Percentiles rank a stretch among this genome's conserved stretches.
These are phyloP conservation scores for Tubosaeta brunneosetosa DNA, from an alignment of 768 basidiomycete species.

Conservation along the genomic window DNA sequence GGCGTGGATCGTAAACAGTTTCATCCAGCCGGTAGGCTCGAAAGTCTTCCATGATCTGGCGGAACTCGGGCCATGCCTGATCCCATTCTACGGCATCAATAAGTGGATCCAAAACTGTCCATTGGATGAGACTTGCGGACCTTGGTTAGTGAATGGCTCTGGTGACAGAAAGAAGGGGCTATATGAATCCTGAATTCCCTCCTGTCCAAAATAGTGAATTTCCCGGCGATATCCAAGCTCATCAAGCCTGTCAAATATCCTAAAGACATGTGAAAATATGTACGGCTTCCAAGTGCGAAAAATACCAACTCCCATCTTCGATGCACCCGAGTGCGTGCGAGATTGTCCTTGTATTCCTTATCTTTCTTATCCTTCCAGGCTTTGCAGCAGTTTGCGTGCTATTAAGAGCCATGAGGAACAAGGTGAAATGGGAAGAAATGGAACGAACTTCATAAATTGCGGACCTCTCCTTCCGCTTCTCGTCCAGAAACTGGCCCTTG, in stretches of 20 bases:
- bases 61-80: slow-evolving; percentile 1
- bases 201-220: neutral
- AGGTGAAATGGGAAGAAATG: neutral
- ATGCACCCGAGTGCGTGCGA: neutral
- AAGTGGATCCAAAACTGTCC: no score
- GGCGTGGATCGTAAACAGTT: neutral
- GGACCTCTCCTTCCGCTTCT: neutral
- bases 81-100: slow-evolving; percentile 9
- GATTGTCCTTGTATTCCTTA: neutral
- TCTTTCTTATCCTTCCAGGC: neutral
- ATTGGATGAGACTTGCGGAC: neutral
- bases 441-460: neutral
- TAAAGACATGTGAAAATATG: neutral
- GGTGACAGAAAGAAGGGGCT: neutral
- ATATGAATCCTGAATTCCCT: neutral
- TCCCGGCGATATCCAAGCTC: slow-evolving; percentile 7
- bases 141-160: slow-evolving; percentile 5
- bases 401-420: neutral
- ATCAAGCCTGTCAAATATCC: slow-evolving; percentile 6
- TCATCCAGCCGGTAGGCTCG: neutral
- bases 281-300: neutral
- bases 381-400: slow-evolving; percentile 8
- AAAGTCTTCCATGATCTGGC: neutral
- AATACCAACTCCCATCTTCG: neutral
- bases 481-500: slow-evolving; percentile 1